Evolutionary conservation across 441 rosid species (phyloP).

Genomic region (Jatropha multifida): DNA sequence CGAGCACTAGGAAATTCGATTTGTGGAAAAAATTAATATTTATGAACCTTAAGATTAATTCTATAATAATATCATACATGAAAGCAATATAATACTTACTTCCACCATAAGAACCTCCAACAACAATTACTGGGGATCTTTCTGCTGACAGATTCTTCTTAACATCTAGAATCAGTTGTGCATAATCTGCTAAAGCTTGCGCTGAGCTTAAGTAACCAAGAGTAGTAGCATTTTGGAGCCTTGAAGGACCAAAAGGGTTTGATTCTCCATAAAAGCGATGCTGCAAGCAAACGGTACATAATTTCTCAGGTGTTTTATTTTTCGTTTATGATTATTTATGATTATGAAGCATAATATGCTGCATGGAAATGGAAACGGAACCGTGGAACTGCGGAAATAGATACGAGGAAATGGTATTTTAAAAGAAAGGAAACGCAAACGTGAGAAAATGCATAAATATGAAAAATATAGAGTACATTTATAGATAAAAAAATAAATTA

Average conservation of each 20-base stretch:
- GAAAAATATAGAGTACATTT: too few species aligned
- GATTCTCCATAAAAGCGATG: conserved; percentile 73
- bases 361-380: too few species aligned
- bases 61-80: not conserved
- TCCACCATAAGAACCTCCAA: conserved; percentile 77
- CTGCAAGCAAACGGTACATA: conserved; percentile 24
- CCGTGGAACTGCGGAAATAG: too few species aligned
- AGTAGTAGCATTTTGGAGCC: conserved; percentile 44
- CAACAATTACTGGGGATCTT: conserved; percentile 53
- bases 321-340: too few species aligned
- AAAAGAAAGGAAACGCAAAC: too few species aligned
- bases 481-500: too few species aligned
- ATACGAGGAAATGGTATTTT: too few species aligned
- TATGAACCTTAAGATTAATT: not conserved
- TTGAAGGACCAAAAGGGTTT: conserved; percentile 47
- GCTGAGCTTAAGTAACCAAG: conserved; percentile 64
- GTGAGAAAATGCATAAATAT: too few species aligned
- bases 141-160: conserved; percentile 42
- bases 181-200: conserved; percentile 70
- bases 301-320: too few species aligned
- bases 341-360: too few species aligned
- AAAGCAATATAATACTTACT: conserved; percentile 35
- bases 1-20: conserved; percentile 35
- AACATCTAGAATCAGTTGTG: conserved; percentile 46
- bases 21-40: too few species aligned